Evolutionary conservation across 2,329 filamentous ascomycete genomes (phyloP).

Genomic region (Gyromitra esculenta): DNA sequence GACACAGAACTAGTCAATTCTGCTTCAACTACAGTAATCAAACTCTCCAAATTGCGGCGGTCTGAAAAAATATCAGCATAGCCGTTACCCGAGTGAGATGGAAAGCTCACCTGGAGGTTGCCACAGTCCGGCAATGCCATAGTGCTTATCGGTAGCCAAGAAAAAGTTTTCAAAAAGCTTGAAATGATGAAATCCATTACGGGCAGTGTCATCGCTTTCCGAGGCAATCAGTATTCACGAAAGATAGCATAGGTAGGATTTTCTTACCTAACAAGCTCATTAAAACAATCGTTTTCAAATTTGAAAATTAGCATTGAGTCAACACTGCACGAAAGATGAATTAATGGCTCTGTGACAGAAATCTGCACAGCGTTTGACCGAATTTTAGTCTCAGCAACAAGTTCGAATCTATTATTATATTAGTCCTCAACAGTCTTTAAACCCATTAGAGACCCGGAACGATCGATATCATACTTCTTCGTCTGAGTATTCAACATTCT

Average conservation of each 20-base stretch:
- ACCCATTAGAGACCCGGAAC: neutral
- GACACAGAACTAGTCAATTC: conserved; percentile 68
- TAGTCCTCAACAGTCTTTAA: conserved; percentile 3
- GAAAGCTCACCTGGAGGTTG: conserved; percentile 53
- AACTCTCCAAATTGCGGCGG: conserved; percentile 49
- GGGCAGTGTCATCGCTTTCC: conserved; percentile 55
- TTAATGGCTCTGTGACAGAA: conserved; percentile 55
- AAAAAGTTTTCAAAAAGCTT: conserved; percentile 50
- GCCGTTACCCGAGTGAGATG: neutral
- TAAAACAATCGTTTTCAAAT: conserved; percentile 50
- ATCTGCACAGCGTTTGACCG: conserved; percentile 55
- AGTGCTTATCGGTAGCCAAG: conserved; percentile 57
- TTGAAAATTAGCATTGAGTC: conserved; percentile 56
- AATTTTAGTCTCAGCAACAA: conserved; percentile 50
- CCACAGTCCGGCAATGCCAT: conserved; percentile 57
- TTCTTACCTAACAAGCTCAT: conserved; percentile 54
- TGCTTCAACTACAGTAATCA: conserved; percentile 66
- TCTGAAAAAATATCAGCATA: conserved; percentile 42
- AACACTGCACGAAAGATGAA: conserved; percentile 54
- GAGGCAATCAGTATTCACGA: conserved; percentile 23
- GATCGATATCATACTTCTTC: conserved; percentile 51
- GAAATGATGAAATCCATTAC: conserved; percentile 55
- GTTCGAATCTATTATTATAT: conserved; percentile 47
- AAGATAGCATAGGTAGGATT: neutral
- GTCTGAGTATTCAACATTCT: conserved; percentile 50